phyloP scores from a whole-genome alignment of 1,284 basidiomycete genomes.

The Apiotrichum montevideense region DNA sequence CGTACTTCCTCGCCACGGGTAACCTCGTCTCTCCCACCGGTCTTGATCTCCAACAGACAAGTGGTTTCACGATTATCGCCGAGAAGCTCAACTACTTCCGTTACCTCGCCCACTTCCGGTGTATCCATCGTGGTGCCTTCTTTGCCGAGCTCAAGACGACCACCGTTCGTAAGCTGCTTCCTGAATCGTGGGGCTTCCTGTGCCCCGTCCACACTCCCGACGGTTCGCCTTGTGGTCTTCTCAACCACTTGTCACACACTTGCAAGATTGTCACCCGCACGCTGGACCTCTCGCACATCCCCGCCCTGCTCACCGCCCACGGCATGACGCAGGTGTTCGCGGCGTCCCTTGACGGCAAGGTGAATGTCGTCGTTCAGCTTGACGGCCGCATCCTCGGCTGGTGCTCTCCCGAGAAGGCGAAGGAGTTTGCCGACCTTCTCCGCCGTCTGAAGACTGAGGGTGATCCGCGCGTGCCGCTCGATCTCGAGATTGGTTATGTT shows the following conservation, averaged over 20 bases:
- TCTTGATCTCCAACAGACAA: conserved; percentile 92
- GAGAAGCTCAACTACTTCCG: conserved; percentile 99
- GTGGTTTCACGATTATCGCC: conserved; percentile 96
- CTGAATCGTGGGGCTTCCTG: conserved; percentile 98
- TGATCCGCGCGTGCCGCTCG: conserved; percentile 73
- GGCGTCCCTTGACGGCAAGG: conserved; percentile 66
- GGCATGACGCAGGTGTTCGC: conserved; percentile 93
- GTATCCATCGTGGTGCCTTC: conserved; percentile 98
- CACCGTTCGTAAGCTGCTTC: conserved; percentile 90
- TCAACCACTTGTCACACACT: conserved; percentile 93
- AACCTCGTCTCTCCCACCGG: conserved; percentile 93
- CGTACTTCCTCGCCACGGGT: conserved; percentile 96
- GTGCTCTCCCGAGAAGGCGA: conserved; percentile 69
- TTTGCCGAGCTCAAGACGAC: conserved; percentile 99
- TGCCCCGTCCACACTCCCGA: conserved; percentile 99
- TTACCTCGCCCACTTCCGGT: conserved; percentile 97
- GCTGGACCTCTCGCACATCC: conserved; percentile 70
- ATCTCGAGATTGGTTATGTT: conserved; percentile 92
- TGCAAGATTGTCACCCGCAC: conserved; percentile 84
- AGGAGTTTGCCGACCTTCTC: conserved; percentile 73
- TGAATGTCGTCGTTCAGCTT: conserved; percentile 82
- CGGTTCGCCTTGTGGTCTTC: conserved; percentile 92
- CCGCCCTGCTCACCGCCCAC: conserved; percentile 72
- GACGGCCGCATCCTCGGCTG: conserved; percentile 96
- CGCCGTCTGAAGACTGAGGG: conserved; percentile 95